phyloP scores from a whole-genome alignment of 768 basidiomycete genomes.

The Hygrocybe punicea region DNA sequence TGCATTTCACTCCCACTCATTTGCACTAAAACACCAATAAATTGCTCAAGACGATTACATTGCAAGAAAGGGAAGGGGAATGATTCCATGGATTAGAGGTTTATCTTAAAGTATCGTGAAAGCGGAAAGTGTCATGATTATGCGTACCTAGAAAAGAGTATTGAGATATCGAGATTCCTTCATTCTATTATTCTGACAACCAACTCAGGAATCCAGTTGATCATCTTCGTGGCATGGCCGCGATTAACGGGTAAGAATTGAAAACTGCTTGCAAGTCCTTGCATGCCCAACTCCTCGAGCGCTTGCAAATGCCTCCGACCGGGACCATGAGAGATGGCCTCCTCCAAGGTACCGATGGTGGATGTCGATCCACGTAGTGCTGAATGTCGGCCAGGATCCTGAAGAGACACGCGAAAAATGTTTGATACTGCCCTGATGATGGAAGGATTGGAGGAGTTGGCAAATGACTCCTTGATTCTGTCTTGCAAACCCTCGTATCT shows the following conservation, averaged over 20 bases:
- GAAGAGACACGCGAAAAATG: slow-evolving; percentile 67
- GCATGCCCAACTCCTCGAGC: slow-evolving; percentile 70
- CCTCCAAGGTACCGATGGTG: slow-evolving; percentile 63
- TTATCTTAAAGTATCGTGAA: too few species aligned
- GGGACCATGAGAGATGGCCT: slow-evolving; percentile 43
- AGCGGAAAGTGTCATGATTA: not conserved
- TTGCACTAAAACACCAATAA: too few species aligned
- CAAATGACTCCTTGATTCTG: slow-evolving; percentile 67
- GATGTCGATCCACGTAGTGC: slow-evolving; percentile 55
- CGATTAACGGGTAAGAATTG: slow-evolving; percentile 59
- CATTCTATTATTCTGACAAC: slow-evolving; percentile 6
- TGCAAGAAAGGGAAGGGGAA: too few species aligned
- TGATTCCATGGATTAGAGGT: too few species aligned
- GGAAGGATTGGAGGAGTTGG: slow-evolving; percentile 64
- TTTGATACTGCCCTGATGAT: slow-evolving; percentile 72
- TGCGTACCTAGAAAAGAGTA: not conserved
- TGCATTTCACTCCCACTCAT: too few species aligned
- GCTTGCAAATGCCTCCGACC: slow-evolving; percentile 54
- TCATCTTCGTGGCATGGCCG: slow-evolving; percentile 57
- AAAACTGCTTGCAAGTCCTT: slow-evolving; percentile 69
- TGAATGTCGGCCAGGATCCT: slow-evolving; percentile 46
- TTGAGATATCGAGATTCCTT: not conserved
- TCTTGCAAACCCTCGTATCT: slow-evolving; percentile 79
- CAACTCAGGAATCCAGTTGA: slow-evolving; percentile 71
- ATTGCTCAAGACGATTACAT: too few species aligned